Evolutionary conservation across 2,329 filamentous ascomycete genomes (phyloP).

Genomic region (Uncinocarpus reesii): DNA sequence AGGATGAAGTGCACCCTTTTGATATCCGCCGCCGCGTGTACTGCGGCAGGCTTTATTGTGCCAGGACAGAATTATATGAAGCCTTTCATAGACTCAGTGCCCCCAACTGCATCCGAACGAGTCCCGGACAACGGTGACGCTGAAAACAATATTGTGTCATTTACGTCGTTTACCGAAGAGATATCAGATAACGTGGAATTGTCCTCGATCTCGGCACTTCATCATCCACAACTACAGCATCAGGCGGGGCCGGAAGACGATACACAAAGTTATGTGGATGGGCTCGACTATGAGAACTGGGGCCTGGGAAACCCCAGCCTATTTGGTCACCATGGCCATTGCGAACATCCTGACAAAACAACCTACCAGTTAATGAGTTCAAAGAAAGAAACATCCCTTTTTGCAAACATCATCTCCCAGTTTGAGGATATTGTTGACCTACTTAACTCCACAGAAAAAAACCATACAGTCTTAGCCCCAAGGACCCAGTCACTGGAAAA

Average conservation of each 20-base stretch:
- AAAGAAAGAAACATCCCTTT: constrained; percentile 65
- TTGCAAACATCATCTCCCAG: constrained; percentile 64
- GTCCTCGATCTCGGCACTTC: background rate
- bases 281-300: background rate
- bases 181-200: constrained; percentile 6
- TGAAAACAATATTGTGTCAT: background rate
- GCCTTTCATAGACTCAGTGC: constrained; percentile 13
- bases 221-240: background rate
- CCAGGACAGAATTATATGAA: constrained; percentile 40
- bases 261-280: background rate
- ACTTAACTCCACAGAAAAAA: constrained; percentile 63
- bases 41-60: constrained; percentile 42
- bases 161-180: background rate
- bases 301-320: background rate
- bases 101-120: background rate
- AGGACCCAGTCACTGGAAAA: constrained; percentile 65
- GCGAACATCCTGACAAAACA: constrained; percentile 52
- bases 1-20: constrained; percentile 41
- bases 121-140: background rate
- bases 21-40: constrained; percentile 38
- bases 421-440: constrained; percentile 60
- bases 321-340: constrained; percentile 20
- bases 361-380: constrained; percentile 70
- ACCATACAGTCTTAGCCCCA: constrained; percentile 75
- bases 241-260: background rate